Base-by-base conservation (phyloP, 2,329 filamentous ascomycete species). In the Zasmidium citrigriseum region DNA sequence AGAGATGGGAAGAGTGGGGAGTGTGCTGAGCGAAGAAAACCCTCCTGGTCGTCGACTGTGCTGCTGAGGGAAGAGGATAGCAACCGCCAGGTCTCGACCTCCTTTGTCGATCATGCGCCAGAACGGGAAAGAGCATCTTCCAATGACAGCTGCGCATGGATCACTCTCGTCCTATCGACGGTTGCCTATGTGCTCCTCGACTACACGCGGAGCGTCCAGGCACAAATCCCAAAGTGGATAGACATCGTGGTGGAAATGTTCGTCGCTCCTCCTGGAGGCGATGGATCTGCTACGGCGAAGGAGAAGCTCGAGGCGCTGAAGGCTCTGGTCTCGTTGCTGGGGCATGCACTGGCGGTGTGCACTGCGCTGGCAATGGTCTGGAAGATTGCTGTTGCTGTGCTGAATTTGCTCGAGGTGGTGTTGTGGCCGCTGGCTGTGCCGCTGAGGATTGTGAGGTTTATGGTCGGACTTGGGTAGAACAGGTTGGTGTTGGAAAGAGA, bases 401-500 rank as follows among this genome's bases (percentile, higher is more conserved):
- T 61, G 51, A 59, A 65, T 21, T 50, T 69, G n/a, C 20, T 70
- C 16, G 62, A 65, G 20, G 52, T 70, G 10, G 29, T 71, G 44
- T 47, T 71, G 1, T 73, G 68, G 68, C 69, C 69, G 24, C 52
- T 72, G n/a, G 54, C 58, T 27, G 63, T 70, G 24, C 66, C 69
- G 1, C 55, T 69, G 25, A 58, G 55, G 52, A 34, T 72, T 29
- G 18, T 68, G 27, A 63, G 61, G 46, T 73, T 68, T 67, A 49
- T 68, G 24, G 50, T 55, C 23, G 51, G 61, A 11, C 20, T 45
- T 22, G 52, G 53, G n/a, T 63, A 55, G 20, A n/a, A 21, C 11
- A 11, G 45, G 18, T 22, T 5, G 18, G 16, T 11, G 5, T 16
- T 41, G 34, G 34, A 41, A 14, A 41, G 18, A 16, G 34, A 41